Conservation (phyloP, 1,284 basidiomycete genomes). For the Ganoderma boninense region DNA sequence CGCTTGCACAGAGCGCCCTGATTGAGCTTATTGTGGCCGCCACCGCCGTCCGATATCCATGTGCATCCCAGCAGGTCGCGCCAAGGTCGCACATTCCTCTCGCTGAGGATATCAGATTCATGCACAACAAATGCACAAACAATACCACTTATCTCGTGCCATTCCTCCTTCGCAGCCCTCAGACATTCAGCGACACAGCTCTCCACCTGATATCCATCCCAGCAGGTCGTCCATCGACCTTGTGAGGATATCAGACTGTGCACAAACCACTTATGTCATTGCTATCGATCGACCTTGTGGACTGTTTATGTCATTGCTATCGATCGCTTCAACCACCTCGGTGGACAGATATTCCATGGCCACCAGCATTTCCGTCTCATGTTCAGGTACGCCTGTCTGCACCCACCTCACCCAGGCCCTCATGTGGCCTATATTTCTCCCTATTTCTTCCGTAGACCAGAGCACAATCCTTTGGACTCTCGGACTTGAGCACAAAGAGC, state of each 20-base stretch:
- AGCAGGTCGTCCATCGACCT: too few relatives aligned
- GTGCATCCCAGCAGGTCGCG: too few relatives aligned
- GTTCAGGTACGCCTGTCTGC: constrained; percentile 13
- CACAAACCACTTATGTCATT: too few relatives aligned
- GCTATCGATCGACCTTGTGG: not conserved
- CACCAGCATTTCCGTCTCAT: not conserved
- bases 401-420: not conserved
- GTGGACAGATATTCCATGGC: not conserved
- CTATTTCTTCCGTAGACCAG: constrained; percentile 13
- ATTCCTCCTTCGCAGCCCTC: too few relatives aligned
- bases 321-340: not conserved
- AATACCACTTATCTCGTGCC: too few relatives aligned
- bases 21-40: not conserved
- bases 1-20: not conserved
- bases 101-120: too few relatives aligned
- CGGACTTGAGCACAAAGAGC: not conserved
- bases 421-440: constrained; percentile 10
- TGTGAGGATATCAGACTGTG: too few relatives aligned
- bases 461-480: not conserved
- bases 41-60: too few relatives aligned
- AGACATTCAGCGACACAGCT: too few relatives aligned
- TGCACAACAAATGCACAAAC: too few relatives aligned
- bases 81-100: too few relatives aligned
- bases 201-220: too few relatives aligned
- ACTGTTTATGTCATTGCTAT: not conserved